These are phyloP conservation scores for Tulasnella calospora DNA, from an alignment of 768 basidiomycete species.

Conservation along the genomic window DNA sequence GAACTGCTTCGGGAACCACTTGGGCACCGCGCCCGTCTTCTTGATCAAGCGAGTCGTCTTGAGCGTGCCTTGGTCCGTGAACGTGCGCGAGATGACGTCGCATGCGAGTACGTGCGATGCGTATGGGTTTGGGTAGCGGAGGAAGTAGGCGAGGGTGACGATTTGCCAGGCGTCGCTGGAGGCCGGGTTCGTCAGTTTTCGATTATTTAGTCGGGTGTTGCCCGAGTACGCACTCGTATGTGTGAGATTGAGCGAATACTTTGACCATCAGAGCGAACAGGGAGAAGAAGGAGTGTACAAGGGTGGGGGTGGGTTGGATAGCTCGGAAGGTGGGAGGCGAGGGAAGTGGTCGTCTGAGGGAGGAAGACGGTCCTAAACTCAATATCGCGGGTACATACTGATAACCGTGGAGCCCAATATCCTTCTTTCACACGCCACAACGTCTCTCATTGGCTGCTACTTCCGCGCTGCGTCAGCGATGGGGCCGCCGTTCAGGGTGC, in stretches of 20 bases:
- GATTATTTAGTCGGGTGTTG: not conserved
- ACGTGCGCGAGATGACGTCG: constrained; percentile 83
- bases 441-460: too few species aligned
- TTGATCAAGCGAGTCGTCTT: constrained; percentile 86
- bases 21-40: constrained; percentile 84
- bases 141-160: constrained; percentile 86
- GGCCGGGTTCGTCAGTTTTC: constrained; percentile 20
- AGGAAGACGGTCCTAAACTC: too few species aligned
- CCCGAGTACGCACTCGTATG: constrained; percentile 25
- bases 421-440: too few species aligned
- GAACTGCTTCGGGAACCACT: constrained; percentile 85
- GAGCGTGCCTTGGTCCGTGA: constrained; percentile 68
- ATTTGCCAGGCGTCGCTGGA: constrained; percentile 87
- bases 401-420: too few species aligned
- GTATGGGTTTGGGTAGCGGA: constrained; percentile 94
- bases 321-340: too few species aligned
- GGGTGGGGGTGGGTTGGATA: too few species aligned
- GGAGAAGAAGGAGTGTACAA: too few species aligned
- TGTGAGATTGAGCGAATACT: constrained; percentile 29
- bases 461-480: too few species aligned
- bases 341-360: too few species aligned
- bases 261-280: constrained; percentile 26
- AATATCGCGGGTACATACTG: too few species aligned
- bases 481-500: too few species aligned
- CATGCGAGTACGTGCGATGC: constrained; percentile 90